A percentile compares a stretch with the other conserved stretches of the same genome.
Evolutionary conservation across 2,329 filamentous ascomycete genomes (phyloP).

Genomic region (Trichoderma sp.): DNA sequence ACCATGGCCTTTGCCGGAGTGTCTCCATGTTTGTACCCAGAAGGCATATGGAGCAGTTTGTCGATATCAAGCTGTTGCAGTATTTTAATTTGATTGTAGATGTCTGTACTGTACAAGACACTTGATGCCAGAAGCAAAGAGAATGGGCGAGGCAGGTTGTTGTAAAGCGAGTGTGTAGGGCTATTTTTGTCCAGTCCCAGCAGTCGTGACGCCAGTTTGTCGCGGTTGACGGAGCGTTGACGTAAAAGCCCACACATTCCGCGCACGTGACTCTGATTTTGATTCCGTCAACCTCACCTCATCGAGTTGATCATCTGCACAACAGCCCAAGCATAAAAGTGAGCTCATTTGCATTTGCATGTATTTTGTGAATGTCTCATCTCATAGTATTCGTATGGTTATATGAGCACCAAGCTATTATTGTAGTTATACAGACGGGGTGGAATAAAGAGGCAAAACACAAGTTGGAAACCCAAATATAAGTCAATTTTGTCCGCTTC

Average conservation of each 20-base stretch:
- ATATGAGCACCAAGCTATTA: background rate
- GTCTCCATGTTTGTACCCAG: conserved; percentile 38
- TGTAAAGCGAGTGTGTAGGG: conserved; percentile 27
- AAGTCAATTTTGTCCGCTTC: background rate
- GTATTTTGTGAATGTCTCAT: background rate
- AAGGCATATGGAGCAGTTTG: conserved; percentile 13
- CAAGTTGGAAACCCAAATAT: background rate
- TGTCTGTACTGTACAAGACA: background rate
- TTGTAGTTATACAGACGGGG: background rate
- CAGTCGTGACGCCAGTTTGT: background rate
- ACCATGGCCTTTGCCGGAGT: conserved; percentile 41
- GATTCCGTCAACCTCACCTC: background rate
- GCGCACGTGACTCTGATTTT: background rate
- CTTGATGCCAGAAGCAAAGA: background rate
- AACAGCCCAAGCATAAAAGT: background rate
- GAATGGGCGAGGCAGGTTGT: background rate
- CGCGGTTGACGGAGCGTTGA: background rate
- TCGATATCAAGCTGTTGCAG: background rate
- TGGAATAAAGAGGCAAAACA: background rate
- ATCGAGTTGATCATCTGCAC: background rate
- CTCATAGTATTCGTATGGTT: background rate
- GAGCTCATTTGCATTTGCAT: background rate
- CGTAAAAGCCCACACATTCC: conserved; percentile 3
- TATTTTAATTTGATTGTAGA: background rate
- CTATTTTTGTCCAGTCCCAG: conserved; percentile 34